phyloP scores from a whole-genome alignment of 83 land plant genomes.

The Picea abies region DNA sequence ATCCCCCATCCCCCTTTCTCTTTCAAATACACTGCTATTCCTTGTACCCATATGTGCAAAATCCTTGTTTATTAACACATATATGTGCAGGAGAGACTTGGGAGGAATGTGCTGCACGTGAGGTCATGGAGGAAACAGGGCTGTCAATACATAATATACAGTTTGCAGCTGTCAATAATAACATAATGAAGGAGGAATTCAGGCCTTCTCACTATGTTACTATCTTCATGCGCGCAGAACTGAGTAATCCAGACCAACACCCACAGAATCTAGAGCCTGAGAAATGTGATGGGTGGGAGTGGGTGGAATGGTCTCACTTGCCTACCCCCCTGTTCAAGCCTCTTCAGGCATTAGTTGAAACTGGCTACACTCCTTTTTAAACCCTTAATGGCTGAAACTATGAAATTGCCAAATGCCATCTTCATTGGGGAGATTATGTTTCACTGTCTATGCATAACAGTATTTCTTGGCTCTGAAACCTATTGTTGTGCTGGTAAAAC shows the following conservation, averaged over 20 bases:
- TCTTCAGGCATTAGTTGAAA: conserved; percentile 46
- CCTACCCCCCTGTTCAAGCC: conserved; percentile 73
- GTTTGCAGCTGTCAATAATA: conserved; percentile 67
- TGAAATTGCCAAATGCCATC: no score
- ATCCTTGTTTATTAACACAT: no score
- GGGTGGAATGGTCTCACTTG: conserved; percentile 73
- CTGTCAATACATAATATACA: conserved; percentile 47
- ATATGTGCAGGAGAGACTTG: conserved; percentile 70
- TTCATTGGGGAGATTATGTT: no score
- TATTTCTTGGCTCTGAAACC: no score
- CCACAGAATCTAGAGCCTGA: conserved; percentile 77
- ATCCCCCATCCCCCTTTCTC: no score
- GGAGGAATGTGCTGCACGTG: conserved; percentile 85
- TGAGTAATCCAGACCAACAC: conserved; percentile 35
- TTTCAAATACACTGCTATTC: no score
- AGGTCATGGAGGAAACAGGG: conserved; percentile 87
- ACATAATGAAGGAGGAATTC: conserved; percentile 40
- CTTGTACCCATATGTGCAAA: no score
- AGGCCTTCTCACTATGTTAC: conserved; percentile 68
- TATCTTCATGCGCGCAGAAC: conserved; percentile 53
- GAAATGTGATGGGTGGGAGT: conserved; percentile 92
- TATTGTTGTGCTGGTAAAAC: no score
- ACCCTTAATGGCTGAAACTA: no score
- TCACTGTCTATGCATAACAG: no score
- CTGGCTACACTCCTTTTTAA: conserved; percentile 55